A percentile compares a stretch with the other conserved stretches of the same genome.
Conservation (phyloP, 371 early-diverging fungal genomes). For the Parasitella parasitica region DNA sequence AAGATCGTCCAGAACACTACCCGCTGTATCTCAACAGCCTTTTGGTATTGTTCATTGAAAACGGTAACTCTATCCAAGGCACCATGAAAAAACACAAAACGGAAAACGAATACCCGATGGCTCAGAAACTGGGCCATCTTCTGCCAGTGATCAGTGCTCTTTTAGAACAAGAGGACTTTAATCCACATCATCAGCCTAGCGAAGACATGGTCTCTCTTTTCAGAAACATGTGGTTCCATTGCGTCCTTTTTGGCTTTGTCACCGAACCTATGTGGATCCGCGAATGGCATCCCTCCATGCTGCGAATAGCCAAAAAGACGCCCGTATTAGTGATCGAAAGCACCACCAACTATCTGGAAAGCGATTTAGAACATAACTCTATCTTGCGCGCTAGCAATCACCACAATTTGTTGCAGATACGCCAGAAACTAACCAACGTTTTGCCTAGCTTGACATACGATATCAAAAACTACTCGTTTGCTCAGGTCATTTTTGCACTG, state of each 20-base stretch:
- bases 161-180: slow-evolving; percentile 60
- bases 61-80: slow-evolving; percentile 66
- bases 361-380: slow-evolving; percentile 88
- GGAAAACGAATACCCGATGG: slow-evolving; percentile 50
- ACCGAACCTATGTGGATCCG: slow-evolving; percentile 78
- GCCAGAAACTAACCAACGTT: slow-evolving; percentile 32
- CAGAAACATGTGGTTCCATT: slow-evolving; percentile 90
- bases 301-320: slow-evolving; percentile 79
- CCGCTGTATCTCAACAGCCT: slow-evolving; percentile 55
- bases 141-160: slow-evolving; percentile 68
- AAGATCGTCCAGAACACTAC: slow-evolving; percentile 55
- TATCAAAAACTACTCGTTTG: slow-evolving; percentile 67
- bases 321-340: slow-evolving; percentile 80
- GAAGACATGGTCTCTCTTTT: slow-evolving; percentile 71
- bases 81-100: slow-evolving; percentile 50
- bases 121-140: slow-evolving; percentile 64
- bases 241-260: slow-evolving; percentile 75
- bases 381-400: slow-evolving; percentile 76
- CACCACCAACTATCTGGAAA: slow-evolving; percentile 79
- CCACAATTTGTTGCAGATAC: slow-evolving; percentile 31
- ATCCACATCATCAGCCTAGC: slow-evolving; percentile 58
- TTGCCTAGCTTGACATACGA: slow-evolving; percentile 51
- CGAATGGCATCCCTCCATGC: slow-evolving; percentile 70
- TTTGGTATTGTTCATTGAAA: slow-evolving; percentile 69
- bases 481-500: slow-evolving; percentile 78